Evolutionary conservation across 352 stramenopile genomes (phyloP), one percentile per base, ranked within the genome.

Genomic region (Globisporangium yorkense): DNA sequence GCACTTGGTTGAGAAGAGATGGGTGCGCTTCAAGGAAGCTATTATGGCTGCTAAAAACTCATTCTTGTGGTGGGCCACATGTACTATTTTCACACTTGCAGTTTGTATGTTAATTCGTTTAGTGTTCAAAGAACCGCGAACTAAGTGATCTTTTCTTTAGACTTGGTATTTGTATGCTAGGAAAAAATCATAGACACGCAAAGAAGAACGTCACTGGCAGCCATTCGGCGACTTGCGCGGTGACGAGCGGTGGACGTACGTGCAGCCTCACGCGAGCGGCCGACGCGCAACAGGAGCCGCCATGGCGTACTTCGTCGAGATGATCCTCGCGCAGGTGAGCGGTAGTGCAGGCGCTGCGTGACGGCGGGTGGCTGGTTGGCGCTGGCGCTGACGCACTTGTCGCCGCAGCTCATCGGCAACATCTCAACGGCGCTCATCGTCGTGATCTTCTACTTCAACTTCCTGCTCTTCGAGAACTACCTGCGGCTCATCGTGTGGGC

Each of bases 391-490:
- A 21, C 37, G 2, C 10, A 12, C 18, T 56, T 35, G n/a, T 49
- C 15, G 24, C 31, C 45, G 12, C 56, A 92, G 82, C 65, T 95
- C 41, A 85, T 95, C 57, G 85, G 85, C 63, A 95, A 93, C 68
- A 88, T 95, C 52, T 89, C 84, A 58, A 95, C 85, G 48, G 83
- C 82, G 67, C 61, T 93, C 50, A 89, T 95, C 60, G 74, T 93
- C 60, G 63, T 88, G 47, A 78, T 95, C 47, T 84, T 90, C 65
- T 95, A 95, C 68, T 93, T 93, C 64, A 95, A 95, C 72, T 95
- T 95, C 63, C 66, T 93, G 45, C 72, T 95, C 54, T 95, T 95
- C 51, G 85, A 95, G 71, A 92, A 88, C 75, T 95, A 95, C 67
- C 52, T 93, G 62, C 74, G 84, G 6, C 70, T 95, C 41, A 95